Conservation (phyloP, 2,329 filamentous ascomycete species). For the Fusarium ambrosium region DNA sequence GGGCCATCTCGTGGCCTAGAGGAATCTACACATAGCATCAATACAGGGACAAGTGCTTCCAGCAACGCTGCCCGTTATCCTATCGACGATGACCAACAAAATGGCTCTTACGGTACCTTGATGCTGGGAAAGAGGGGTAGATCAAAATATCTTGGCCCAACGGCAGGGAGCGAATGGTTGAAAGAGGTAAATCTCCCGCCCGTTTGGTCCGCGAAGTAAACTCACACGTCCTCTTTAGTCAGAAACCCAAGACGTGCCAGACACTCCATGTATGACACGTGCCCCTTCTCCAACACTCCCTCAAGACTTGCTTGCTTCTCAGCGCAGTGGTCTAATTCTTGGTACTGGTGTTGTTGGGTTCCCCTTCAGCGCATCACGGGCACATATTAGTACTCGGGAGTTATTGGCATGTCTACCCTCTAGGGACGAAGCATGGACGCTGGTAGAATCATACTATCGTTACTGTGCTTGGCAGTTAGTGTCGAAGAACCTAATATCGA, state of each 20-base stretch:
- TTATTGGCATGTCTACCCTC: background rate
- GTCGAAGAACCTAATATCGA: background rate
- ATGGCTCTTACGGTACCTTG: constrained; percentile 8
- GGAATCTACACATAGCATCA: background rate
- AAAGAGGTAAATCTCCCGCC: background rate
- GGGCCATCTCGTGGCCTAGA: background rate
- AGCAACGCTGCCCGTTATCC: background rate
- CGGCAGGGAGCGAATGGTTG: constrained; percentile 12
- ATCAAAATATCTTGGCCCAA: constrained; percentile 10
- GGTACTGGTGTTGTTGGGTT: background rate
- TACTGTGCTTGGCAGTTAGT: constrained; percentile 12
- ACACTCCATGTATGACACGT: constrained; percentile 5
- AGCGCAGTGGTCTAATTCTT: background rate
- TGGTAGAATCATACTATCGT: constrained; percentile 8
- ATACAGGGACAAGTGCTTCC: constrained; percentile 3
- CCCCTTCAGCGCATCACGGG: background rate
- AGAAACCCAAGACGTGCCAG: constrained; percentile 11
- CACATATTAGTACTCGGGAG: constrained; percentile 6
- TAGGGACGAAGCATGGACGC: constrained; percentile 6
- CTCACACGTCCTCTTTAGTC: background rate
- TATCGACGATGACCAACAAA: constrained; percentile 1
- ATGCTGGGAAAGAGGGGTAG: constrained; percentile 4
- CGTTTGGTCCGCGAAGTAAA: background rate
- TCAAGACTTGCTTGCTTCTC: background rate
- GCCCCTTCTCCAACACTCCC: constrained; percentile 1